A percentile compares a stretch with the other conserved stretches of the same genome.
Conservation (phyloP, 306 rosid species). For the Arachis stenosperma region DNA sequence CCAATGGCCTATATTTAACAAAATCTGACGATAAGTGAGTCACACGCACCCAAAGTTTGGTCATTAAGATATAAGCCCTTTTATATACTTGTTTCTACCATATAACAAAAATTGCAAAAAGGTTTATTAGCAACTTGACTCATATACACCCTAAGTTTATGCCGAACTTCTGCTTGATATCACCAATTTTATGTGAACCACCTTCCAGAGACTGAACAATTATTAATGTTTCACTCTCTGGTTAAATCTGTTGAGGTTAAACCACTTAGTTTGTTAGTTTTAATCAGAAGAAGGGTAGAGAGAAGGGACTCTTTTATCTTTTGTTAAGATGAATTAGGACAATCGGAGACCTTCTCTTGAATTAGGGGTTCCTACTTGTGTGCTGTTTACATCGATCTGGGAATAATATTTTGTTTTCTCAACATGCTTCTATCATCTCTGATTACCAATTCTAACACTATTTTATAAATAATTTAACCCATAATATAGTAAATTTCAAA, state of each 20-base stretch:
- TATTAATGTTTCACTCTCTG: slow-evolving; percentile 2
- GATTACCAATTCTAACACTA: neutral
- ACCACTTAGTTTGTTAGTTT: too few species aligned
- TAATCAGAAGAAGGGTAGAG: too few species aligned
- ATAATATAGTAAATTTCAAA: slow-evolving; percentile 10
- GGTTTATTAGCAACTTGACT: slow-evolving; percentile 21
- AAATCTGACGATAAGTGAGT: neutral
- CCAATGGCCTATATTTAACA: slow-evolving; percentile 18
- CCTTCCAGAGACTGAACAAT: slow-evolving; percentile 6
- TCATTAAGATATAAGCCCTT: neutral
- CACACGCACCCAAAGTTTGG: slow-evolving; percentile 23
- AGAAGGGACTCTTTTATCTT: too few species aligned
- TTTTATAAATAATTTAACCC: neutral
- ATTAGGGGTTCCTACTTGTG: too few species aligned
- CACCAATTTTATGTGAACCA: neutral
- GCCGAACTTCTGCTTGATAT: neutral
- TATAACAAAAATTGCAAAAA: slow-evolving; percentile 7
- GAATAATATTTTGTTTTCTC: too few species aligned
- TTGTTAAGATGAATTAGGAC: too few species aligned
- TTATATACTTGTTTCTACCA: neutral
- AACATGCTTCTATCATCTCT: too few species aligned
- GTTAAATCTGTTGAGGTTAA: neutral
- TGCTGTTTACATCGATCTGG: too few species aligned
- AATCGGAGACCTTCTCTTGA: too few species aligned
- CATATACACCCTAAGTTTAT: neutral